Conservation (phyloP, 192 early-diverging fungal genomes). For the Coemansia sp. region DNA sequence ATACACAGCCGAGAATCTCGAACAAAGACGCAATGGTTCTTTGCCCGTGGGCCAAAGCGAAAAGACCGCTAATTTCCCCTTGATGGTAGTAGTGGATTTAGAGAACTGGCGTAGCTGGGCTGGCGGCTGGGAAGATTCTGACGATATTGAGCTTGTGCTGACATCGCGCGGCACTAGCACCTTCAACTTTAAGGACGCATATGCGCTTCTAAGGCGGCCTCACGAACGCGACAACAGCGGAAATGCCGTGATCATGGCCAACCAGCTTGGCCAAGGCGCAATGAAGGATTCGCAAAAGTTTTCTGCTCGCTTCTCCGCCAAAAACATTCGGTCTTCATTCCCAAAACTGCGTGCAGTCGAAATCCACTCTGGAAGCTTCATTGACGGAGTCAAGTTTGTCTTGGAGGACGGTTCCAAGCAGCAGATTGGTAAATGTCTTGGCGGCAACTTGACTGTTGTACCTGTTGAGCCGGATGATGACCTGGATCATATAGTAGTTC, state of each 20-base stretch:
- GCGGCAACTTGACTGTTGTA: conserved; percentile 31
- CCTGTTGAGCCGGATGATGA: conserved; percentile 55
- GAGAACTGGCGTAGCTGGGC: conserved; percentile 20
- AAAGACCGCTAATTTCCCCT: conserved; percentile 26
- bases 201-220: conserved; percentile 4
- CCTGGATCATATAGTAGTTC: conserved; percentile 54
- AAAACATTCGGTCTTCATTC: conserved; percentile 14
- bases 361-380: conserved; percentile 51
- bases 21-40: conserved; percentile 23
- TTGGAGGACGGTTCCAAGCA: conserved; percentile 51
- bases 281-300: conserved; percentile 39
- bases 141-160: conserved; percentile 39
- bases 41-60: conserved; percentile 29
- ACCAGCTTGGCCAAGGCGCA: conserved; percentile 43
- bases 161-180: conserved; percentile 35
- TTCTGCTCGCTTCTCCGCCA: conserved; percentile 33
- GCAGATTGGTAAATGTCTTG: conserved; percentile 51
- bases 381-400: conserved; percentile 59
- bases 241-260: conserved; percentile 24
- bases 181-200: conserved; percentile 22
- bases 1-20: conserved; percentile 51
- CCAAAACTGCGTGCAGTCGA: conserved; percentile 35
- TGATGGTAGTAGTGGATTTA: conserved; percentile 15
- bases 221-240: conserved; percentile 22
- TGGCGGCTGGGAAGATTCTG: conserved; percentile 32